These are phyloP conservation scores for Neospora caninum DNA, from an alignment of 169 alveolate species.

Conservation along the genomic window DNA sequence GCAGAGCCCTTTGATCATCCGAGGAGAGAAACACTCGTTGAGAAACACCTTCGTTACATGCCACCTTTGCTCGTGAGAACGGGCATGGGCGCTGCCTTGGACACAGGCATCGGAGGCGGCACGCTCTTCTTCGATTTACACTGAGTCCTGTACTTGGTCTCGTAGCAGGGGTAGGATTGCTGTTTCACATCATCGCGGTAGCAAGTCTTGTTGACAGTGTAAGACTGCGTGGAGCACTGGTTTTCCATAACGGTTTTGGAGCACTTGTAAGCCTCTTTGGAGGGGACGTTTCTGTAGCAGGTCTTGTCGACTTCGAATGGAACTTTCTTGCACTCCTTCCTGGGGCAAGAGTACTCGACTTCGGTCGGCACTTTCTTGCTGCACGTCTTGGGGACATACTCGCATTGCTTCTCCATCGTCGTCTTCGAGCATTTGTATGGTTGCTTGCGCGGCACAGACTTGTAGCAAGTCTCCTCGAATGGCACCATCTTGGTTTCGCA, in stretches of 20 bases:
- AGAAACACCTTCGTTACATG: not conserved
- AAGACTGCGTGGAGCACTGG: constrained; percentile 41
- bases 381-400: constrained; percentile 62
- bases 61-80: not conserved
- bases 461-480: constrained; percentile 47
- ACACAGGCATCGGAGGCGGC: not conserved
- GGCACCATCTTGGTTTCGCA: constrained; percentile 44
- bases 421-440: constrained; percentile 58
- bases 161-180: constrained; percentile 60
- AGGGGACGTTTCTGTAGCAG: constrained; percentile 47
- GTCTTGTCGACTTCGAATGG: constrained; percentile 45
- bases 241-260: constrained; percentile 45
- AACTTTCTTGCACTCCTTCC: constrained; percentile 54
- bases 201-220: constrained; percentile 63
- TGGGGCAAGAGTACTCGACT: constrained; percentile 53
- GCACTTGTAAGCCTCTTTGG: constrained; percentile 58
- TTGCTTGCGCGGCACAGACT: constrained; percentile 43
- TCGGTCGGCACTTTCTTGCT: constrained; percentile 53
- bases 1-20: too few species aligned
- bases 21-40: too few species aligned
- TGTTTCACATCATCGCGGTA: constrained; percentile 37
- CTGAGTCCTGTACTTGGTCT: constrained; percentile 56
- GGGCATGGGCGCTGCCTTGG: not conserved
- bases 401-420: constrained; percentile 55
- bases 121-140: constrained; percentile 25